A percentile compares a stretch with the other conserved stretches of the same genome.
Evolutionary conservation across 495 filamentous ascomycete genomes (phyloP).

Genomic region (Penicillium dipodomyicola): DNA sequence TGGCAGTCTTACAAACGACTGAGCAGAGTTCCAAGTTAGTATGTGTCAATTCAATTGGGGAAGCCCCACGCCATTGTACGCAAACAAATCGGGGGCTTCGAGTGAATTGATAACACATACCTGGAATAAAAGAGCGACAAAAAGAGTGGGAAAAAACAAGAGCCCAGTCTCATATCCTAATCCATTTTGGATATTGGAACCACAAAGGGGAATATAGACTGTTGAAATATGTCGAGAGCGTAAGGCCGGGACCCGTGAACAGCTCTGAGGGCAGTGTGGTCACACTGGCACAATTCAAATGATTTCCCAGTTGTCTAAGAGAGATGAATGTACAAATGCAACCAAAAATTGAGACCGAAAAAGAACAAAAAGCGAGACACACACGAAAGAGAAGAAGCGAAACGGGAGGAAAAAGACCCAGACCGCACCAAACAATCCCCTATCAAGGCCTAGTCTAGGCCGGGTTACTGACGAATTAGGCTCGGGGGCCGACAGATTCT

Average conservation of each 20-base stretch:
- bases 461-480: slow-evolving; percentile 27
- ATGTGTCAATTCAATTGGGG: neutral
- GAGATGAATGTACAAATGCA: neutral
- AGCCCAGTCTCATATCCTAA: slow-evolving; percentile 15
- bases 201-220: neutral
- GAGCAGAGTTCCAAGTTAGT: neutral
- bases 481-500: slow-evolving; percentile 8
- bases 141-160: slow-evolving; percentile 1
- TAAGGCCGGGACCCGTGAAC: slow-evolving; percentile 2
- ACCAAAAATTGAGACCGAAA: neutral
- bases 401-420: slow-evolving; percentile 21
- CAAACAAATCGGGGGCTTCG: neutral
- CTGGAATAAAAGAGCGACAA: slow-evolving; percentile 19
- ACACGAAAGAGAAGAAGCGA: slow-evolving; percentile 15
- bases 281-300: neutral
- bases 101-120: slow-evolving; percentile 13
- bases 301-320: neutral
- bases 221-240: slow-evolving; percentile 10
- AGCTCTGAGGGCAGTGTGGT: neutral
- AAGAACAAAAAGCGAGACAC: neutral
- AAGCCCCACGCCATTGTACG: neutral
- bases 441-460: slow-evolving; percentile 28
- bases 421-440: slow-evolving; percentile 26
- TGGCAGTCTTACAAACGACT: neutral
- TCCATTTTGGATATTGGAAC: slow-evolving; percentile 20